Percentiles rank a stretch among this genome's conserved stretches.
phyloP scores from a whole-genome alignment of 192 early-diverging fungal genomes.

The Allomyces macrogynus region DNA sequence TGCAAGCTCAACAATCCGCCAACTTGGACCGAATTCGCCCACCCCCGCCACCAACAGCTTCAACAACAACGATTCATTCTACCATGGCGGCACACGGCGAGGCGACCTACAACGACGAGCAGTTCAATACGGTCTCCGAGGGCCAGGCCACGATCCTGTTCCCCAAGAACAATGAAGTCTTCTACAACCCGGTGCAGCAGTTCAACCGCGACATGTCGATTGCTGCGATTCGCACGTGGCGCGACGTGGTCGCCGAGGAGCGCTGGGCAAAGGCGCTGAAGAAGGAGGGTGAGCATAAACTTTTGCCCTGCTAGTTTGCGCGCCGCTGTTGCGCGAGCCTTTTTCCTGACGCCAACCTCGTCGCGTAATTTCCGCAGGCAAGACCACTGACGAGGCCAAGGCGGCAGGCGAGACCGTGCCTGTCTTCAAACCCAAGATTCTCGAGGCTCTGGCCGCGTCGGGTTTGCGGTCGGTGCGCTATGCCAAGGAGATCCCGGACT shows the following conservation, averaged over 20 bases:
- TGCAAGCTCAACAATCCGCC: too few relatives aligned
- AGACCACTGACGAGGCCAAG: conserved; percentile 8
- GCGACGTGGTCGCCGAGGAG: conserved; percentile 47
- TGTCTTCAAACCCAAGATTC: conserved; percentile 29
- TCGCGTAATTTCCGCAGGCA: conserved; percentile 8
- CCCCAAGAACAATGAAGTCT: conserved; percentile 75
- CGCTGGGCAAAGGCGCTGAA: conserved; percentile 1
- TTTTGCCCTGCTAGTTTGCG: not conserved
- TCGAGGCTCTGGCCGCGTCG: conserved; percentile 89
- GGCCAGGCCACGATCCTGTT: conserved; percentile 67
- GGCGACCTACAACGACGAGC: conserved; percentile 4
- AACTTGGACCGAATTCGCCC: too few relatives aligned
- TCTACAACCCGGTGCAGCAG: conserved; percentile 96
- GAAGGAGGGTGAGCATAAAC: conserved; percentile 11
- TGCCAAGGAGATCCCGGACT: conserved; percentile 71
- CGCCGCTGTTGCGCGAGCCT: not conserved
- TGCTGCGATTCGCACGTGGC: conserved; percentile 86
- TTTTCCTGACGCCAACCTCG: conserved; percentile 8
- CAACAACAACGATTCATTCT: not conserved
- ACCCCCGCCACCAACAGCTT: too few relatives aligned
- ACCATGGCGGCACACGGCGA: not conserved
- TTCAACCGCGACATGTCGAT: conserved; percentile 97
- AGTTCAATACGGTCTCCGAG: conserved; percentile 46
- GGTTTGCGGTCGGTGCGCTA: conserved; percentile 91
- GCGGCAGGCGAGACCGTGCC: conserved; percentile 9